Evolutionary conservation across 2,329 filamentous ascomycete genomes (phyloP), one percentile per base, ranked within the genome.

Genomic region (Colletotrichum sp.): DNA sequence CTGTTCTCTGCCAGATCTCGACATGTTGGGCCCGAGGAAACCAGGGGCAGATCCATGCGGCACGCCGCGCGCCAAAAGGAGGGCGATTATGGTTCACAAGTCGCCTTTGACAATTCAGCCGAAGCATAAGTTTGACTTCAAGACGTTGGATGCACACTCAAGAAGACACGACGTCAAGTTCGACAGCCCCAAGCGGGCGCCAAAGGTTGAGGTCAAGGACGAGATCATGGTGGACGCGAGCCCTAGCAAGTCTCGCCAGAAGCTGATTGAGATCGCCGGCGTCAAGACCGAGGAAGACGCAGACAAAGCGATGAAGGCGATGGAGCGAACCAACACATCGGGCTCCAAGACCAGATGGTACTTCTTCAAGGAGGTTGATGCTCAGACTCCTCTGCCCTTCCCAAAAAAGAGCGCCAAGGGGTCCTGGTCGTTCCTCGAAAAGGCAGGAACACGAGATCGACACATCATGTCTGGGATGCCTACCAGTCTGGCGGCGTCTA

Each of bases 121-220:
- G 18, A 90, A 89, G 79, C 92, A 93, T 82, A 92, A 90, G 77
- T 93, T 92, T 77, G 90, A 93, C 69, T 83, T 95, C 71, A 90
- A 91, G 73, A 87, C 89, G 2, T 86, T 96, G 10, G 86, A 93
- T 55, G 89, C 87, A 61, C 89, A 92, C 79, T 89, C 92, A 7
- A 85, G 87, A 55, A 87, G 89, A 72, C 91, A 95, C 76, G 86
- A 91, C 56, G 90, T 90, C 52, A 88, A 88, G 2, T 90, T 92
- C 68, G 91, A 89, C 18, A 92, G 89, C 76, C 87, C 87, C 7
- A 84, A 86, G 75, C 87, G 82, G 77, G 86, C 84, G 13, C 84
- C 81, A 83, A 75, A 84, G 80, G 73, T 82, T 81, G 66, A 79
- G 85, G 71, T 81, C 73, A 79, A 82, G 52, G 78, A 77, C 28